A percentile compares a stretch with the other conserved stretches of the same genome.
These are phyloP conservation scores for Salix dunnii DNA, from an alignment of 345 rosid species.

Conservation along the genomic window DNA sequence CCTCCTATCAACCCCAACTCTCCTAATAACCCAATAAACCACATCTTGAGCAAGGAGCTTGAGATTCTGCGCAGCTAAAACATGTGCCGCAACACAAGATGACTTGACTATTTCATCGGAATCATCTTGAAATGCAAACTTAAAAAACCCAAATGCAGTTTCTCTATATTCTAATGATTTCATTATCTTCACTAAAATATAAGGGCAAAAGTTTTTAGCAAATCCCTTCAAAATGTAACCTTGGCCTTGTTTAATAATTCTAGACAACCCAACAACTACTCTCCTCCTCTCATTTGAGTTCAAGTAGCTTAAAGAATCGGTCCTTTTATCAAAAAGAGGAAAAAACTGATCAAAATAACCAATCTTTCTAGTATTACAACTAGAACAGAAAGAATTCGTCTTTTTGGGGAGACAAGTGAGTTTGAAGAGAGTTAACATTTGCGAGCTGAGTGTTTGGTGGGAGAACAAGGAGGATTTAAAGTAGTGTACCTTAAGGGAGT, in stretches of 20 bases:
- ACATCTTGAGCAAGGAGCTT: slow-evolving; percentile 62
- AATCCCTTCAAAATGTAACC: slow-evolving; percentile 33
- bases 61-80: slow-evolving; percentile 40
- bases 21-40: slow-evolving; percentile 49
- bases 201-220: slow-evolving; percentile 42
- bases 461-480: neutral
- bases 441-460: neutral
- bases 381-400: neutral
- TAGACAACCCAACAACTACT: slow-evolving; percentile 45
- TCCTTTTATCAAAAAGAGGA: slow-evolving; percentile 22
- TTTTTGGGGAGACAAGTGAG: neutral
- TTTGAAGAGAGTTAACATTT: neutral
- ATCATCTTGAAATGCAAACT: slow-evolving; percentile 41
- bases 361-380: slow-evolving; percentile 5
- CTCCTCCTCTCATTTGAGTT: slow-evolving; percentile 56
- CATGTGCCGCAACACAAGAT: slow-evolving; percentile 51
- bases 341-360: slow-evolving; percentile 44
- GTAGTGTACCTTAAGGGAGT: slow-evolving; percentile 11
- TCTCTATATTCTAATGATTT: slow-evolving; percentile 39
- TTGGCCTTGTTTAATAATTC: slow-evolving; percentile 36
- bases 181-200: slow-evolving; percentile 42
- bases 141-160: slow-evolving; percentile 61
- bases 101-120: slow-evolving; percentile 36
- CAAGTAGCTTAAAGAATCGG: slow-evolving; percentile 22
- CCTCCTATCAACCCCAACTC: slow-evolving; percentile 45